Percentiles rank a stretch among this genome's conserved stretches.
Conservation (phyloP, 495 filamentous ascomycete genomes). For the Penicillium dipodomyicola region DNA sequence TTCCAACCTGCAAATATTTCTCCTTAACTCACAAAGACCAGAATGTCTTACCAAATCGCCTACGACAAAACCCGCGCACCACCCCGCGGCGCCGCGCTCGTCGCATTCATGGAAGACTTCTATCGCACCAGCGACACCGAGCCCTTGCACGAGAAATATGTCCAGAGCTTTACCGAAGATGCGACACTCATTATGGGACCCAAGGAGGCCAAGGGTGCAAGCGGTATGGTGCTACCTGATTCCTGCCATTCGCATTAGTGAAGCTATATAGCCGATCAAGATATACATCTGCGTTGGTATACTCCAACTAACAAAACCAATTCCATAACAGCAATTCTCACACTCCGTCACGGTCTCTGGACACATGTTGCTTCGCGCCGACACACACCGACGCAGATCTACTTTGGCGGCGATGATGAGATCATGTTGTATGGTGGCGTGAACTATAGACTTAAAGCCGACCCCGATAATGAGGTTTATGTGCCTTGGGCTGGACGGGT, state of each 20-base stretch:
- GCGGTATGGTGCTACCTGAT: constrained; percentile 37
- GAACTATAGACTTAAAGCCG: constrained; percentile 52
- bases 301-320: not conserved
- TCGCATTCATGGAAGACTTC: constrained; percentile 55
- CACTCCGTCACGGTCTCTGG: constrained; percentile 57
- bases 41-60: constrained; percentile 43
- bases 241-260: not conserved
- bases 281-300: not conserved
- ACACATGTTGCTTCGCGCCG: constrained; percentile 50
- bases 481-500: constrained; percentile 56
- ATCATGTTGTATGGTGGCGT: constrained; percentile 65
- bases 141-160: constrained; percentile 54
- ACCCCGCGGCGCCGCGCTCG: constrained; percentile 32
- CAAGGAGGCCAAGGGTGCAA: constrained; percentile 47
- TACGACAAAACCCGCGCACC: constrained; percentile 32
- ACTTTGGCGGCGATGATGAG: constrained; percentile 51
- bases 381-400: constrained; percentile 52
- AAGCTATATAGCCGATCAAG: not conserved
- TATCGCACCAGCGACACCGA: constrained; percentile 58
- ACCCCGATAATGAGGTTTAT: constrained; percentile 42
- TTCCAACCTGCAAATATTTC: not conserved
- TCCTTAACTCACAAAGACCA: constrained; percentile 6
- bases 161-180: constrained; percentile 51
- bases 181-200: constrained; percentile 58
- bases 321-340: constrained; percentile 49